Evolutionary conservation across 805 yeast species (phyloP), one percentile per base, ranked within the genome.

Genomic region (Candida ortonii): DNA sequence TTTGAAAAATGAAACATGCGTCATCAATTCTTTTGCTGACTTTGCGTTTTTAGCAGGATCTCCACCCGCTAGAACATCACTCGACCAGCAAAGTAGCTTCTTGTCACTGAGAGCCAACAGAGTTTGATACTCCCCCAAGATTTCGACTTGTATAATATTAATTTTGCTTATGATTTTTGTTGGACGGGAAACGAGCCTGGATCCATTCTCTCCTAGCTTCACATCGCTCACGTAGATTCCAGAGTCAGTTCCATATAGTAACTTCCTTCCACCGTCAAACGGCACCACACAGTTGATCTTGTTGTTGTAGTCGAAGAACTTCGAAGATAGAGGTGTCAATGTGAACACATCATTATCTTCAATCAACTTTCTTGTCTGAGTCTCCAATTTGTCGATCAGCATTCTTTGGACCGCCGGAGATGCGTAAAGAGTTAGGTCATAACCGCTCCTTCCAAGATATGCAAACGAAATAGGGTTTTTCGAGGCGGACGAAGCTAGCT

Each of bases 201-300:
- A 16, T 22, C 74, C 67, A 37, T 71, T 74, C 6, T 76, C 73
- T 26, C 73, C 51, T 33, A 68, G 53, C 38, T 73, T 70, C 28
- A 80, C 75, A 27, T 87, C 87, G 28, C 93, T 78, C 28, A 87
- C 76, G 68, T 83, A 93, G 3, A 93, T 79, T 5, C 98, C 97
- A 1, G 82, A 72, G 54, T 87, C 95, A 0, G 97, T 88, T 26
- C 97, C 97, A 53, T 85, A 89, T 22, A 93, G 59, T 45, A 89
- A 64, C 55, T 89, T 85, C 45, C 95, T 75, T 14, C 97, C 97
- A 34, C 96, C 96, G 54, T 93, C 95, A 58, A 85, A 83, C 21
- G 96, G 95, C 24, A 84, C 88, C 18, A 88, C 90, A 66, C 97
- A 88, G 54, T 86, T 88, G 49, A 90, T 84, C 41, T 83, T 76